These are phyloP conservation scores for Tricholoma sp. DNA, from an alignment of 768 basidiomycete species.

Conservation along the genomic window DNA sequence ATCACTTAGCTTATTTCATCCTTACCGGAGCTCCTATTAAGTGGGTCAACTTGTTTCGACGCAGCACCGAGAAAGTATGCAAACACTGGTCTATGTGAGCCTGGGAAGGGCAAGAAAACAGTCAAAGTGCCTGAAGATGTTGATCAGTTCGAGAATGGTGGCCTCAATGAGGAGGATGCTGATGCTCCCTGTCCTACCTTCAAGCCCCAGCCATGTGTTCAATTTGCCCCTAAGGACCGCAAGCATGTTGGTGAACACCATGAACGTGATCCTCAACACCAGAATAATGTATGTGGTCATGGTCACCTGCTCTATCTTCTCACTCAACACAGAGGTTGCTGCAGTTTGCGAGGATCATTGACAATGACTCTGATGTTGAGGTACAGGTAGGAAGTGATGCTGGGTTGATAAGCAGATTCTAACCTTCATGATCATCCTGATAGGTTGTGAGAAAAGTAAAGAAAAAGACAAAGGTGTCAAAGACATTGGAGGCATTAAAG, in stretches of 20 bases:
- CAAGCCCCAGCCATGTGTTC: not conserved
- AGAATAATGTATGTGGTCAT: conserved; percentile 1
- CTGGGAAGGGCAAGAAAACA: conserved; percentile 1
- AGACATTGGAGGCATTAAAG: not conserved
- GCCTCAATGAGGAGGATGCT: conserved; percentile 15
- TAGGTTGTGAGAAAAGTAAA: not conserved
- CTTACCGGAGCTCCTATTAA: not conserved
- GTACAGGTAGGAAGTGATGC: not conserved
- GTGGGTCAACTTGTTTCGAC: not conserved
- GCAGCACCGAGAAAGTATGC: conserved; percentile 1
- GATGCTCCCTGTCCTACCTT: conserved; percentile 7
- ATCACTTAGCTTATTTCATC: not conserved
- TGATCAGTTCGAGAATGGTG: conserved; percentile 10
- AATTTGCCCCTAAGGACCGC: not conserved
- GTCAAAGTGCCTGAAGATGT: conserved; percentile 3
- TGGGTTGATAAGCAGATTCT: not conserved
- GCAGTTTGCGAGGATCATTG: not conserved
- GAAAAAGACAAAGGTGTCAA: not conserved
- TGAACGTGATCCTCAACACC: not conserved
- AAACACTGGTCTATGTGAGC: conserved; percentile 3
- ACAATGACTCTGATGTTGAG: conserved; percentile 1
- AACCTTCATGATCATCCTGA: not conserved
- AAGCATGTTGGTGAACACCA: not conserved
- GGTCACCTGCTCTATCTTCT: not conserved
- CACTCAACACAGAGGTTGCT: conserved; percentile 1